Evolutionary conservation across 192 early-diverging fungal genomes (phyloP).

Genomic region (Backusella macrospora): DNA sequence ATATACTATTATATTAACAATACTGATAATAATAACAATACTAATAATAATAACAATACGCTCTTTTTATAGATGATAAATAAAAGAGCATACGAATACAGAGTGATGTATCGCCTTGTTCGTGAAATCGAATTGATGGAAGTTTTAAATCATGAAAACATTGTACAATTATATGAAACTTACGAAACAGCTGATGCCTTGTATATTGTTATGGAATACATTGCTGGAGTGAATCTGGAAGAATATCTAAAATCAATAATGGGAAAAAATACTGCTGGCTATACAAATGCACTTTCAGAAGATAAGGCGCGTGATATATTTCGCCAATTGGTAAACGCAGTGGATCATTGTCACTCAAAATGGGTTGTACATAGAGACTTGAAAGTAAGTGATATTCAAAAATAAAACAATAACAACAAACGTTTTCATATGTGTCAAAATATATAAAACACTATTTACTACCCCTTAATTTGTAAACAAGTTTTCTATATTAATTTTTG

Average conservation of each 20-base stretch:
- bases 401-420: too few species aligned
- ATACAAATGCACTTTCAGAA: constrained; percentile 75
- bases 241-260: constrained; percentile 69
- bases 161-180: constrained; percentile 85
- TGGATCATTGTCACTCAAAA: constrained; percentile 70
- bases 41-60: background rate
- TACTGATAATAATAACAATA: background rate
- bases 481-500: constrained; percentile 11
- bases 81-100: constrained; percentile 50
- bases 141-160: constrained; percentile 86
- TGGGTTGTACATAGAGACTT: constrained; percentile 82
- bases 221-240: constrained; percentile 82
- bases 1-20: background rate
- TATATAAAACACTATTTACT: too few species aligned
- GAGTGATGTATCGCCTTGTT: constrained; percentile 65
- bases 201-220: constrained; percentile 88
- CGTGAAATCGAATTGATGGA: constrained; percentile 83
- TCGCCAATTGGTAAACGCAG: constrained; percentile 81
- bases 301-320: constrained; percentile 82
- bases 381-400: constrained; percentile 64
- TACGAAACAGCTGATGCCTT: constrained; percentile 79
- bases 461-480: constrained; percentile 10
- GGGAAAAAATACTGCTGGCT: constrained; percentile 18
- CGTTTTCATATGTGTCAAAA: background rate
- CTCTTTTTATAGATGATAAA: constrained; percentile 44